phyloP scores from a whole-genome alignment of 2,329 filamentous ascomycete species.

The Berkeleyomyces rouxiae region DNA sequence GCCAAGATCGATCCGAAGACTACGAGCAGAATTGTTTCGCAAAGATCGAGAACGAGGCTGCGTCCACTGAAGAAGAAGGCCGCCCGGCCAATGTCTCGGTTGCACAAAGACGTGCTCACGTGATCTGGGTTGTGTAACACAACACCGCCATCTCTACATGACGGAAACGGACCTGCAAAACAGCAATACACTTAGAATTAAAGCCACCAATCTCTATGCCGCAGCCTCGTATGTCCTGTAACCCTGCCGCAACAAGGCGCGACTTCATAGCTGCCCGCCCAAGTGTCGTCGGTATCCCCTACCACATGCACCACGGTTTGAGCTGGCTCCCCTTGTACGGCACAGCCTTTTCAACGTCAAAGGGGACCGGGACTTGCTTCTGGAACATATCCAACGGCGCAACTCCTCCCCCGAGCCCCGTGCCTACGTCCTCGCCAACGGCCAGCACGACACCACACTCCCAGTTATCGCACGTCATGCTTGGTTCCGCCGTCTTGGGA shows the following conservation, averaged over 20 bases:
- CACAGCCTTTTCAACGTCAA: neutral
- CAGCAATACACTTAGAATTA: neutral
- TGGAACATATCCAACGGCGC: conserved; percentile 10
- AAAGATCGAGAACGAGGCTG: too few species aligned
- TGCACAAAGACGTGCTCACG: neutral
- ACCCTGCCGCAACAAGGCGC: neutral
- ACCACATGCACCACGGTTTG: conserved; percentile 8
- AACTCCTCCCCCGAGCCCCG: neutral
- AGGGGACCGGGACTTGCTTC: conserved; percentile 5
- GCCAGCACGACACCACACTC: conserved; percentile 79
- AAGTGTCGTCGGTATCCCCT: neutral
- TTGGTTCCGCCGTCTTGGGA: conserved; percentile 51
- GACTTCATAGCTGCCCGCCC: neutral
- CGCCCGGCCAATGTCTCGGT: too few species aligned
- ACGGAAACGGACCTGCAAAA: neutral
- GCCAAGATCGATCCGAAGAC: too few species aligned
- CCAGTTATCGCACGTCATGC: conserved; percentile 81
- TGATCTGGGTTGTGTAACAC: neutral
- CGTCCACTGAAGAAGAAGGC: too few species aligned
- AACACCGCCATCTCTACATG: neutral
- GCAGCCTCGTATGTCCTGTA: neutral
- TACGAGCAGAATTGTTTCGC: too few species aligned
- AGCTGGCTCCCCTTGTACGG: neutral
- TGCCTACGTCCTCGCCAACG: conserved; percentile 21
- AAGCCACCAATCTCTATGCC: neutral